phyloP scores from a whole-genome alignment of 768 basidiomycete species.

The Kwoniella europaea region DNA sequence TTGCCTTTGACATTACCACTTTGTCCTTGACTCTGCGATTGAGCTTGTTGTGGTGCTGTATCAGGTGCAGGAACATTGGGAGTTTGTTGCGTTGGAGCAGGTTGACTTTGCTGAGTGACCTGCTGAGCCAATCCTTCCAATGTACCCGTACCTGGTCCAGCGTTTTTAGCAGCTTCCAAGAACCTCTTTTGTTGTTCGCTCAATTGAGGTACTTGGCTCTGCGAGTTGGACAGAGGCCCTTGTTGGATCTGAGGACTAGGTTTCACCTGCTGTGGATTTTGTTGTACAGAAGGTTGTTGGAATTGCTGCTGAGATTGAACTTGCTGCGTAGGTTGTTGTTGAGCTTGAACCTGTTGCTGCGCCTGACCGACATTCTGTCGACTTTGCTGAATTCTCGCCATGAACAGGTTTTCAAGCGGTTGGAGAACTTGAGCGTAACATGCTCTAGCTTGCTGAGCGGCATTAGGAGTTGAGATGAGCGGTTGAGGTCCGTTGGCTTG shows the following conservation, averaged over 20 bases:
- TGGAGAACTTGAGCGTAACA: constrained; percentile 27
- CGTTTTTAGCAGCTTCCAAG: constrained; percentile 16
- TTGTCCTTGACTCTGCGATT: constrained; percentile 7
- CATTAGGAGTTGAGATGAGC: constrained; percentile 16
- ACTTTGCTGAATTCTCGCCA: constrained; percentile 21
- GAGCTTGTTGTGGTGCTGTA: constrained; percentile 4
- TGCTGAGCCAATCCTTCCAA: constrained; percentile 12
- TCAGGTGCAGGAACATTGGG: not conserved
- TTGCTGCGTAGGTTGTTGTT: constrained; percentile 27
- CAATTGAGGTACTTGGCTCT: constrained; percentile 10
- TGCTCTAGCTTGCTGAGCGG: constrained; percentile 32
- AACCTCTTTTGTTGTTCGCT: constrained; percentile 24
- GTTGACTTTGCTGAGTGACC: constrained; percentile 12
- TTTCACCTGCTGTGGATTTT: constrained; percentile 3
- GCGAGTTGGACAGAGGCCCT: constrained; percentile 3
- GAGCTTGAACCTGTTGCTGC: constrained; percentile 27
- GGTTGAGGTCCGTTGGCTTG: constrained; percentile 21
- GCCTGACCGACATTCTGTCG: constrained; percentile 22
- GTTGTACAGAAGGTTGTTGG: constrained; percentile 8
- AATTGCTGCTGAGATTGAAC: constrained; percentile 25
- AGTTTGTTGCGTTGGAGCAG: not conserved
- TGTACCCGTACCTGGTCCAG: constrained; percentile 6
- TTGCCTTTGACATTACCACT: constrained; percentile 15
- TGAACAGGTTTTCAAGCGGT: constrained; percentile 40
- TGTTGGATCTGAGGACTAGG: constrained; percentile 14